Base-by-base conservation (phyloP, 1,284 basidiomycete genomes). In the Sporisorium reilianum region DNA sequence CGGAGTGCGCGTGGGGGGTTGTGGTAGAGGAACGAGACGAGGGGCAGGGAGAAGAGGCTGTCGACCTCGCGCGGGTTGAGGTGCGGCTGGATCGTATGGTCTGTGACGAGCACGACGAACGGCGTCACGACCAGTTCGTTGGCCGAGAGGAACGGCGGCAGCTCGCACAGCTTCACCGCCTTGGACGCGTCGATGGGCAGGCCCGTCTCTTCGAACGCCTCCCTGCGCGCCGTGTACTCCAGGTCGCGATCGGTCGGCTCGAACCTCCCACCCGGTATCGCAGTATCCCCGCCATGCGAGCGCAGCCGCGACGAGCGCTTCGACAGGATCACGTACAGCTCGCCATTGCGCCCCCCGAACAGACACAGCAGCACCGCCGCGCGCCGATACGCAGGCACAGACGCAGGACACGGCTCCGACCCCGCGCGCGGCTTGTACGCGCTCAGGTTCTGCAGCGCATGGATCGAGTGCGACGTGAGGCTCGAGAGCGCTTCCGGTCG, bases 111-210 rank as follows among this genome's bases (percentile, higher is more conserved):
- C 18, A 80, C 68, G 0, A 83, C 80, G n/a, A 75, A 71, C 14
- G 82, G 80, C 14, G 82, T 81, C 0, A 84, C 82, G 2, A 82
- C 76, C 9, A 84, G 62, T 58, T 84, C 82, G 66, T 84, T 84
- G 16, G 80, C 80, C 0, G 75, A 78, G 8, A 84, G 55, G 48
- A 83, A 84, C 0, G 80, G 69, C 4, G 75, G 73, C 25, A 84
- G 61, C 50, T 78, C 56, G 64, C 81, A 83, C 2, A 84, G 60
- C 38, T 74, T 79, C 23, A 69, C 60, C 1, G 80, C 68, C 25
- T 75, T 65, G 2, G 45, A 36, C 1, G 66, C 26, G 52, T 77
- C 63, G 30, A 83, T 74, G 2, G 63, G 60, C 2, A 86, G 54
- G 5, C 85, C 84, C 0, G 77, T 81, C 72, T 85, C 81, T 60